Conservation (phyloP, 345 rosid genomes). For the Linum tenue region DNA sequence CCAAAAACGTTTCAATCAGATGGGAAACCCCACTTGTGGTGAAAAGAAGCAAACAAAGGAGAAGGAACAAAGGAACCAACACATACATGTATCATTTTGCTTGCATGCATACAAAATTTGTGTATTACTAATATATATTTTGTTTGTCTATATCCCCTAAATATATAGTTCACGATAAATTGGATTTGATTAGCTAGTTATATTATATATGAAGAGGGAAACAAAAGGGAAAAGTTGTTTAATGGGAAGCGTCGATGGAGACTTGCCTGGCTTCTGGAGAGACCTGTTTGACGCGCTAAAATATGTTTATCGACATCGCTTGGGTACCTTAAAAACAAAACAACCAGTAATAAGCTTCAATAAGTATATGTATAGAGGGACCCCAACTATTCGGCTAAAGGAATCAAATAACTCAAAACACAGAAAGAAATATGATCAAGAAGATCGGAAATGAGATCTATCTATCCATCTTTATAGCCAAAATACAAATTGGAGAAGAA, state of each 20-base stretch:
- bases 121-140: too few relatives aligned
- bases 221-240: not conserved
- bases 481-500: not conserved
- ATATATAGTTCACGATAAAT: too few relatives aligned
- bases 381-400: slow-evolving; percentile 11
- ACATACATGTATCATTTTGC: not conserved
- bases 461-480: not conserved
- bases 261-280: slow-evolving; percentile 99
- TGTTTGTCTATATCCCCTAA: too few relatives aligned
- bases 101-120: too few relatives aligned
- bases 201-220: not conserved
- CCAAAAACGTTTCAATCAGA: not conserved
- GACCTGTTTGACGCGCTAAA: slow-evolving; percentile 97
- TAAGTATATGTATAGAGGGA: slow-evolving; percentile 21
- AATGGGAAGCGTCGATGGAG: slow-evolving; percentile 21
- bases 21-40: not conserved
- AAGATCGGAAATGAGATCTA: too few relatives aligned
- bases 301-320: slow-evolving; percentile 99
- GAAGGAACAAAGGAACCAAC: slow-evolving; percentile 7
- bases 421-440: not conserved
- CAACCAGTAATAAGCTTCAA: slow-evolving; percentile 3
- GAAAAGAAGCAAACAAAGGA: slow-evolving; percentile 5
- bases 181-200: too few relatives aligned
- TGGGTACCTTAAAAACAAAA: slow-evolving; percentile 67
- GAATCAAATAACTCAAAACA: slow-evolving; percentile 22